Conservation (phyloP, 345 rosid genomes). For the Cochlearia excelsa region DNA sequence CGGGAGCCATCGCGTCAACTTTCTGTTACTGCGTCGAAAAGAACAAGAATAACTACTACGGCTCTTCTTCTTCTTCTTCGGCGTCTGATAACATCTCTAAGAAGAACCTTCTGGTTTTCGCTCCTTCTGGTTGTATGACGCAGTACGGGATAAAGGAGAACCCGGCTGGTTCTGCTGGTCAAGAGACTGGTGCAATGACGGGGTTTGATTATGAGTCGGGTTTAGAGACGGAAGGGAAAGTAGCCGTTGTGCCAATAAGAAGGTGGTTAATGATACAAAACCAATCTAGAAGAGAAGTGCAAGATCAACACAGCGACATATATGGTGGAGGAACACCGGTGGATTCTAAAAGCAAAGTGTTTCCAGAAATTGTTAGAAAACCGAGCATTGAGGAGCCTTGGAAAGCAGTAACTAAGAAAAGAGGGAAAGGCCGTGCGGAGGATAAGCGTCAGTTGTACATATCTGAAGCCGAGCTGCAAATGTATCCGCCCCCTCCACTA, state of each 20-base stretch:
- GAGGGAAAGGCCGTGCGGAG: conserved; percentile 33
- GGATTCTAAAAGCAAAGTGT: conserved; percentile 29
- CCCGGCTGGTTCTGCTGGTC: conserved; percentile 28
- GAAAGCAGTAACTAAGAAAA: conserved; percentile 30
- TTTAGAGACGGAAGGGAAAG: conserved; percentile 59
- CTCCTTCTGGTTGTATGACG: conserved; percentile 77
- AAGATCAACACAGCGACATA: conserved; percentile 63
- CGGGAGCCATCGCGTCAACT: conserved; percentile 70
- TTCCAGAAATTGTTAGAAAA: neutral
- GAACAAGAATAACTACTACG: conserved; percentile 28
- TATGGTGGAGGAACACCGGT: conserved; percentile 72
- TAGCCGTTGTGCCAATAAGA: conserved; percentile 66
- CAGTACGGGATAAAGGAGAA: conserved; percentile 56
- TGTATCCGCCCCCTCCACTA: conserved; percentile 49
- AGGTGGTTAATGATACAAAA: conserved; percentile 87
- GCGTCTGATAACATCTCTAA: conserved; percentile 37
- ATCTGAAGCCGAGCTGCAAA: conserved; percentile 78
- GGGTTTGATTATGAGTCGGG: conserved; percentile 49
- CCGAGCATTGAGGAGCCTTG: conserved; percentile 36
- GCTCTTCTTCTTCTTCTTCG: neutral
- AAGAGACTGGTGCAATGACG: conserved; percentile 33
- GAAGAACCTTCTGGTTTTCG: conserved; percentile 72
- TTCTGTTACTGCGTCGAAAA: conserved; percentile 62
- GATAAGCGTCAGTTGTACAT: conserved; percentile 69
- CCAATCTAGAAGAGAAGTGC: conserved; percentile 64